Base-by-base conservation (phyloP, 2,329 filamentous ascomycete genomes). In the Pseudogymnoascus sp. region DNA sequence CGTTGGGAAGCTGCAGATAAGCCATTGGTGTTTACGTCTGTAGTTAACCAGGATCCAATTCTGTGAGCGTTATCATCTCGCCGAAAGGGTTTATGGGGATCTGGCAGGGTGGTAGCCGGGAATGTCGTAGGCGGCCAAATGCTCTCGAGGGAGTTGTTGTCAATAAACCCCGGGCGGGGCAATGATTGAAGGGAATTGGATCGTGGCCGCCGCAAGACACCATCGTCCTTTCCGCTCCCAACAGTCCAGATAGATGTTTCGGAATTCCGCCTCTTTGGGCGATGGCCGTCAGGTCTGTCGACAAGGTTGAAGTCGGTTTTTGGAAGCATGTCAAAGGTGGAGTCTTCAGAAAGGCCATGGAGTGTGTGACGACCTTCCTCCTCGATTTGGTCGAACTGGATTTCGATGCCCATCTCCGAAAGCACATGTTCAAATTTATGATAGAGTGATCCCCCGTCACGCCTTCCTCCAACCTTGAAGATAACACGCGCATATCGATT, bases 401-500 rank as follows among this genome's bases (percentile, higher is more conserved):
- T 79, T 45, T 86, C 81, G 67, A 93, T 91, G 21, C 87, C 86
- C 81, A 91, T 86, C 60, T 84, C 81, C 14, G 77, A 78, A 67
- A 96, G 79, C 65, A 91, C 80, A 64, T 82, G 78, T 73, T 86
- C 83, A 70, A 95, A 93, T 68, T 88, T 89, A 64, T 88, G 84
- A 67, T 85, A 80, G 29, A 96, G 78, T 4, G 81, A 81, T 36
- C 76, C 77, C 57, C 81, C 75, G 57, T 83, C 82, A 64, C 81
- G 80, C 70, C 85, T 81, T 65, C 86, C 86, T 62, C 90, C 89
- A 72, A 96, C 85, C 70, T 87, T 87, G 73, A 95, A 90, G 63
- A 96, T 77, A 70, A 96, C 86, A 67, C 88, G 85, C 67, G 91
- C 86, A 71, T 92, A 87, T 68, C 89, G 85, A 69, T 86, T 86